Conservation (phyloP, 1,284 basidiomycete species). For the Ustilago tritici region DNA sequence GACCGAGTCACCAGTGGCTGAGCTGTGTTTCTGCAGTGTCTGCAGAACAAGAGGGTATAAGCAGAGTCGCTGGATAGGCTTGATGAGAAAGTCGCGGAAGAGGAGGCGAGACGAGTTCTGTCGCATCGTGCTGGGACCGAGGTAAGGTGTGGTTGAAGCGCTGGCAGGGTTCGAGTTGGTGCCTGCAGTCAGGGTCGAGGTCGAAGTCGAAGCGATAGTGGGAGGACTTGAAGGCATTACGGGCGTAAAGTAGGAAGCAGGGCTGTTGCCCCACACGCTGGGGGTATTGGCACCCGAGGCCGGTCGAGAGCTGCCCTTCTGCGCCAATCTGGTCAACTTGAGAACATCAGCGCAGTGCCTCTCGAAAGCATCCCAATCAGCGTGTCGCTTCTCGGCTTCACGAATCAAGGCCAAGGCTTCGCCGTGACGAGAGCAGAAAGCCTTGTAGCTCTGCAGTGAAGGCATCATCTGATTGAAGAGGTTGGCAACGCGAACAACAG, state of each 20-base stretch:
- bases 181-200: constrained; percentile 22
- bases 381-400: constrained; percentile 62
- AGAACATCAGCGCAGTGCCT: constrained; percentile 60
- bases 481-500: constrained; percentile 46
- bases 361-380: constrained; percentile 66
- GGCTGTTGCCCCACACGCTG: constrained; percentile 26
- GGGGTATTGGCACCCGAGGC: constrained; percentile 44
- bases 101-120: constrained; percentile 54
- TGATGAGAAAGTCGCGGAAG: constrained; percentile 68
- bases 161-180: constrained; percentile 24
- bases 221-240: constrained; percentile 22
- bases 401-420: constrained; percentile 65
- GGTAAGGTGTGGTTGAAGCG: constrained; percentile 27
- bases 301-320: constrained; percentile 31
- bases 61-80: constrained; percentile 68
- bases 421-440: constrained; percentile 67
- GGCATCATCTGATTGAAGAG: constrained; percentile 55
- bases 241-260: constrained; percentile 43
- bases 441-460: constrained; percentile 53
- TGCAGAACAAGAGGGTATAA: constrained; percentile 67
- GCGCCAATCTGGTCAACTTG: constrained; percentile 25
- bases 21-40: constrained; percentile 61
- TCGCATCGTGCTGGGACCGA: constrained; percentile 17
- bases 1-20: constrained; percentile 27
- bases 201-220: constrained; percentile 20